These are phyloP conservation scores for Rhododendron kiyosumense DNA, from an alignment of 148 eudicot genomes.

Conservation along the genomic window DNA sequence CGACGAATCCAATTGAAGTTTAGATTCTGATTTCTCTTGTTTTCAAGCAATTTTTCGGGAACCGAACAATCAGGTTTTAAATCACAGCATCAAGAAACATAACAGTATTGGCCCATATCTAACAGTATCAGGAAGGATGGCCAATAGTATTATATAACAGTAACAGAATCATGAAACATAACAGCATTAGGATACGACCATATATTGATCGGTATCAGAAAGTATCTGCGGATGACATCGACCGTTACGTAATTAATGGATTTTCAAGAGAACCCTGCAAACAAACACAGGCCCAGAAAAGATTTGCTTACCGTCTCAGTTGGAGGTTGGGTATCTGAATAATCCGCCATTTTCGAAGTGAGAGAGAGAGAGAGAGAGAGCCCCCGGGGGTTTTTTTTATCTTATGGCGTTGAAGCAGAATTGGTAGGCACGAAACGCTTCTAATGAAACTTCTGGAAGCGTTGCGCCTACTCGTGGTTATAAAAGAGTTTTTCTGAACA, in stretches of 20 bases:
- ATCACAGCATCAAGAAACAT: too few relatives aligned
- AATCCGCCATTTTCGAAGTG: conserved; percentile 23
- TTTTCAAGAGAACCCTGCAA: too few relatives aligned
- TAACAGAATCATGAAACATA: too few relatives aligned
- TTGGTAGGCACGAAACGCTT: not conserved
- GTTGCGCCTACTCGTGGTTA: not conserved
- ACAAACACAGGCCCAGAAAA: not conserved
- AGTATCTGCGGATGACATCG: too few relatives aligned
- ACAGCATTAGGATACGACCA: too few relatives aligned
- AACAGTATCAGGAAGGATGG: too few relatives aligned
- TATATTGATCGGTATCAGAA: too few relatives aligned
- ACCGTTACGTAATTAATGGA: too few relatives aligned
- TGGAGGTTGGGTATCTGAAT: conserved; percentile 19
- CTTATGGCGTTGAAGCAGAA: not conserved
- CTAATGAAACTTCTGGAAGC: not conserved
- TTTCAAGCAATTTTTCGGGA: not conserved
- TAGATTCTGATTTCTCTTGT: not conserved
- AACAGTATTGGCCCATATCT: too few relatives aligned
- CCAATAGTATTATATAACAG: too few relatives aligned
- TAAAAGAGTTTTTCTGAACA: not conserved
- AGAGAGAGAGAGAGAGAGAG: too few relatives aligned
- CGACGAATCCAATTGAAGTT: not conserved
- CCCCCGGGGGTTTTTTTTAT: too few relatives aligned
- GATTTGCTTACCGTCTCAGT: not conserved
- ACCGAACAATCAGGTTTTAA: not conserved